Evolutionary conservation across 805 yeast genomes (phyloP).

Genomic region (Saccharomycopsis fibuligera): DNA sequence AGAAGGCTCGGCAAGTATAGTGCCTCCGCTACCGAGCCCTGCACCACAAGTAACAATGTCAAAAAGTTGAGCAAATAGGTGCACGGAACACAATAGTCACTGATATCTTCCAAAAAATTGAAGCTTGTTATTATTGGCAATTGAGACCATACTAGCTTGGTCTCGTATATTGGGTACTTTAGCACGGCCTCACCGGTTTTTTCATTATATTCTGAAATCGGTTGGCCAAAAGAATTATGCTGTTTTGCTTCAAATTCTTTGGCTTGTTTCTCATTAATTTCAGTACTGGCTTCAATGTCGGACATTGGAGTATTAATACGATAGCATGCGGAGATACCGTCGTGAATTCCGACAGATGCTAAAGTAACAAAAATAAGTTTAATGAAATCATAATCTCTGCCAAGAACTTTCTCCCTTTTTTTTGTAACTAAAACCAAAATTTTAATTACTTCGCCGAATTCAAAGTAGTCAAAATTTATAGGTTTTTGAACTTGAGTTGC

Average conservation of each 20-base stretch:
- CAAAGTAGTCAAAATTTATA: constrained; percentile 1
- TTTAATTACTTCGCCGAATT: constrained; percentile 14
- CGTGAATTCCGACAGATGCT: constrained; percentile 2
- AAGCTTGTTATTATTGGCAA: constrained; percentile 2
- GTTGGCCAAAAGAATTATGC: background rate
- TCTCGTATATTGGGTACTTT: constrained; percentile 5
- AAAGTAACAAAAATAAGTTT: constrained; percentile 11
- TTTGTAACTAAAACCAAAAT: constrained; percentile 6
- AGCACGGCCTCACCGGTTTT: constrained; percentile 14
- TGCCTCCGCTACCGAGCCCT: background rate
- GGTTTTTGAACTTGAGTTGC: too few relatives aligned
- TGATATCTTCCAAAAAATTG: background rate
- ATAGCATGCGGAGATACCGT: constrained; percentile 3
- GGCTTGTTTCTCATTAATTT: background rate
- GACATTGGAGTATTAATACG: background rate
- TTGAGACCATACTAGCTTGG: background rate
- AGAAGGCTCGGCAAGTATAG: background rate
- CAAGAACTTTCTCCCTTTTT: constrained; percentile 10
- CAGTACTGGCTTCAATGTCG: background rate
- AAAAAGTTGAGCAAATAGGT: constrained; percentile 13
- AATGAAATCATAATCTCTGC: constrained; percentile 9
- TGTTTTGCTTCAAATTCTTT: background rate
- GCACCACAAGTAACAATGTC: constrained; percentile 10
- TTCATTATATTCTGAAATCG: constrained; percentile 10
- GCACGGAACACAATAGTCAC: background rate